Evolutionary conservation across 2,329 filamentous ascomycete species (phyloP).

Genomic region (Aspergillus chevalieri): DNA sequence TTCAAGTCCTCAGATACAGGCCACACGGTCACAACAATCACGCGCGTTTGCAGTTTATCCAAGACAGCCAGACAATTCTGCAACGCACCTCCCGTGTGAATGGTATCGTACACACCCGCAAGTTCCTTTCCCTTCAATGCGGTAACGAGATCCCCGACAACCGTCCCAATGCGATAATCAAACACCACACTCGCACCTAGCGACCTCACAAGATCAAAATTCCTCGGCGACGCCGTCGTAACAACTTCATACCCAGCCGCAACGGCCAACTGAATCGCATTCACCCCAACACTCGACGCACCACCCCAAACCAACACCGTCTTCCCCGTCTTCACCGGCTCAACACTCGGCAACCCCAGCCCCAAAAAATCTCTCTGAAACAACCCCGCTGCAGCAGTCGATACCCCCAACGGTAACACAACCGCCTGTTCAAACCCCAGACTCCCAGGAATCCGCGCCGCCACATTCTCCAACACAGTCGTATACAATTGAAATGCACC

Average conservation of each 20-base stretch:
- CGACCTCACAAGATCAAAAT: slow-evolving; percentile 37
- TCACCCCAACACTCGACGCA: slow-evolving; percentile 41
- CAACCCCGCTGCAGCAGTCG: slow-evolving; percentile 24
- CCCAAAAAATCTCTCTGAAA: slow-evolving; percentile 21
- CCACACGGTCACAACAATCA: background rate
- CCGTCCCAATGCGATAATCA: slow-evolving; percentile 33
- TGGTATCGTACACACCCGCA: slow-evolving; percentile 10
- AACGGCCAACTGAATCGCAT: slow-evolving; percentile 38
- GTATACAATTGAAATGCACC: slow-evolving; percentile 28
- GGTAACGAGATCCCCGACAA: slow-evolving; percentile 6
- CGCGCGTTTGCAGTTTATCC: background rate
- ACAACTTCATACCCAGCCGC: slow-evolving; percentile 37
- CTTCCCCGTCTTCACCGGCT: background rate
- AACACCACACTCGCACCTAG: slow-evolving; percentile 41
- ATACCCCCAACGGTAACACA: slow-evolving; percentile 28
- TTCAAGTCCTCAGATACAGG: background rate
- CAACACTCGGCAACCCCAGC: slow-evolving; percentile 10
- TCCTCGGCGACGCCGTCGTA: slow-evolving; percentile 32
- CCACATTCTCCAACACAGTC: slow-evolving; percentile 15
- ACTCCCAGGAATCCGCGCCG: slow-evolving; percentile 18
- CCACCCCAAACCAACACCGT: slow-evolving; percentile 48
- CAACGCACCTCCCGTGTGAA: background rate
- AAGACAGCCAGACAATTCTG: background rate
- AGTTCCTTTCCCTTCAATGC: slow-evolving; percentile 7
- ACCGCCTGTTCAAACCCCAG: slow-evolving; percentile 24